Base-by-base conservation (phyloP, 2,329 filamentous ascomycete genomes). In the Sclerotinia sclerotiorum region DNA sequence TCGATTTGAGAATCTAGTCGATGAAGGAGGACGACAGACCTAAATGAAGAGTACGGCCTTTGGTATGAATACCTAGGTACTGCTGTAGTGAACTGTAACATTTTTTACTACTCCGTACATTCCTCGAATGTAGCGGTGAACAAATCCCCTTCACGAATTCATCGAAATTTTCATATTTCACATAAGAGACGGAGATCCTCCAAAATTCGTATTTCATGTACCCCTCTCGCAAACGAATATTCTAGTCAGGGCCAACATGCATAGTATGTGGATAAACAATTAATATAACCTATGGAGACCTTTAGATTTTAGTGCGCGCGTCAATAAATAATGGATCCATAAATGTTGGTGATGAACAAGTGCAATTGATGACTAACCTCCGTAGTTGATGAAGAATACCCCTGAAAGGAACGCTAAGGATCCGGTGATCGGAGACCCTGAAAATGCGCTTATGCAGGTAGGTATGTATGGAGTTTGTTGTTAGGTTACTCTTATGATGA, bases 121-220 rank as follows among this genome's bases (percentile, higher is more conserved):
- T 35, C 29, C 19, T 19, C 24, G 21, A 49, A 57, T 57, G 35
- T 57, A 57, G 55, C 55, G 55, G 55, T 57, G 55, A 57, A 57
- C 55, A 42, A 42, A 6, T 35, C 39, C 54, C 29, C 35, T 56
- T 56, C 54, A 10, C 21, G 32, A n/a, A 19, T 7, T 57, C 19
- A 35, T 57, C 15, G 55, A 57, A 42, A 42, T 57, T 57, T n/a
- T 57, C 55, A 35, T 24, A 44, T 57, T n/a, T 57, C 55, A 35
- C 17, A 44, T n/a, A n/a, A n/a, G n/a, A 35, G 15, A 42, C 17
- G 7, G n/a, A 24, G 35, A 42, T 57, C 21, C 35, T 57, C 55
- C 42, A 57, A 42, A 27, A 29, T 57, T 57, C 55, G 55, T 57
- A 57, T 57, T 35, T 42, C n/a, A 11, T 57, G 21, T n/a, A 42